Conservation (phyloP, 768 basidiomycete genomes). For the Lactarius vividus region DNA sequence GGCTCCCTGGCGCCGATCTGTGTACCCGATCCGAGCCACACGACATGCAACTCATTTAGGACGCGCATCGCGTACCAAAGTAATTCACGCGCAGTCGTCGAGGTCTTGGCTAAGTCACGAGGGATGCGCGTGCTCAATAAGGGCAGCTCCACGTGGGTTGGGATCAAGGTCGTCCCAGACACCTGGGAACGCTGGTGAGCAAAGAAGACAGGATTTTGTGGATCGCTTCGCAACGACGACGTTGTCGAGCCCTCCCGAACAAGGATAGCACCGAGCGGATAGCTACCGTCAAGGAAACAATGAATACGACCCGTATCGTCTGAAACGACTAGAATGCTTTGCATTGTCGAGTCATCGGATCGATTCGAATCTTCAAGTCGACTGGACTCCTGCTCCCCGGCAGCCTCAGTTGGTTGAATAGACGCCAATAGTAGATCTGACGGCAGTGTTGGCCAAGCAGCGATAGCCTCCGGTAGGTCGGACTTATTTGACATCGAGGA, state of each 20-base stretch:
- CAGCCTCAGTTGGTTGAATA: constrained; percentile 46
- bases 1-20: constrained; percentile 65
- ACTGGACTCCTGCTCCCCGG: constrained; percentile 33
- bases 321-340: constrained; percentile 59
- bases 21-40: constrained; percentile 71
- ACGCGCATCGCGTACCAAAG: constrained; percentile 69
- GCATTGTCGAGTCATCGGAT: constrained; percentile 49
- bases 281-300: constrained; percentile 74
- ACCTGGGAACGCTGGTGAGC: constrained; percentile 42
- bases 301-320: constrained; percentile 59
- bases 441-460: constrained; percentile 66
- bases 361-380: constrained; percentile 41
- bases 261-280: constrained; percentile 57
- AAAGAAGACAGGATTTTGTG: constrained; percentile 46
- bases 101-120: constrained; percentile 69
- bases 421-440: constrained; percentile 57
- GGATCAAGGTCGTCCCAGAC: constrained; percentile 38
- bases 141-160: constrained; percentile 51
- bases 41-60: constrained; percentile 65
- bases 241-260: constrained; percentile 36
- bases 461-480: constrained; percentile 56
- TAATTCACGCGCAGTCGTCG: constrained; percentile 67
- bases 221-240: constrained; percentile 46
- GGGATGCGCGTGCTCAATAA: constrained; percentile 53
- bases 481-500: constrained; percentile 49